Evolutionary conservation across 805 yeast species (phyloP).

Genomic region (Grigorovia yakushimaensis): DNA sequence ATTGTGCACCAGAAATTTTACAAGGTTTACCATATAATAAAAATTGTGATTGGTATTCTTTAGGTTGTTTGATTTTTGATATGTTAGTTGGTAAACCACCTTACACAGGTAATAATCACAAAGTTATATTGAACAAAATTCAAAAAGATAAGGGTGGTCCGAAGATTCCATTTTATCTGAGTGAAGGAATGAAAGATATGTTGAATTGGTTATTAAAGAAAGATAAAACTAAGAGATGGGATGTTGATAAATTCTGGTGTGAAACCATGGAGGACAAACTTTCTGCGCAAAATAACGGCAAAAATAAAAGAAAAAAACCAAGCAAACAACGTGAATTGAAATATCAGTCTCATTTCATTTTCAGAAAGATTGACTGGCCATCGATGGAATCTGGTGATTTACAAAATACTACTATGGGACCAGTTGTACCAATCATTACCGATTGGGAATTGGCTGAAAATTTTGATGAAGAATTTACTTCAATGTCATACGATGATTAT

Average conservation of each 20-base stretch:
- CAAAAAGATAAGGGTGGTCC: conserved; percentile 44
- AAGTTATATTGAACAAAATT: conserved; percentile 66
- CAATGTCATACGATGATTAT: conserved; percentile 37
- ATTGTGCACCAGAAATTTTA: conserved; percentile 79
- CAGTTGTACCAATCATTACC: conserved; percentile 73
- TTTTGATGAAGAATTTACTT: conserved; percentile 71
- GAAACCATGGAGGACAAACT: conserved; percentile 6
- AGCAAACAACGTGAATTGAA: conserved; percentile 23
- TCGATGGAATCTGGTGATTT: conserved; percentile 40
- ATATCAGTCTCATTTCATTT: conserved; percentile 60
- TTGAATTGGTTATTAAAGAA: conserved; percentile 56
- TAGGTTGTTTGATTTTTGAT: conserved; percentile 75
- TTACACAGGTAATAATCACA: conserved; percentile 73
- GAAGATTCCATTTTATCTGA: conserved; percentile 65
- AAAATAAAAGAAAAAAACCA: conserved; percentile 18
- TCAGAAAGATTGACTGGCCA: conserved; percentile 68
- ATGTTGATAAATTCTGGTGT: conserved; percentile 46
- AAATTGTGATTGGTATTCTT: conserved; percentile 85
- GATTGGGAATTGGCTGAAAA: conserved; percentile 79
- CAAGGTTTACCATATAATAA: conserved; percentile 69
- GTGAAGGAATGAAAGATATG: conserved; percentile 73
- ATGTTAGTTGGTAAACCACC: conserved; percentile 83
- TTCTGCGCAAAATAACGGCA: conserved; percentile 1
- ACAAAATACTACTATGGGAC: conserved; percentile 44
- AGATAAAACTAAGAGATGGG: conserved; percentile 57